Evolutionary conservation across 306 rosid species (phyloP).

Genomic region (Fragaria ananassa): DNA sequence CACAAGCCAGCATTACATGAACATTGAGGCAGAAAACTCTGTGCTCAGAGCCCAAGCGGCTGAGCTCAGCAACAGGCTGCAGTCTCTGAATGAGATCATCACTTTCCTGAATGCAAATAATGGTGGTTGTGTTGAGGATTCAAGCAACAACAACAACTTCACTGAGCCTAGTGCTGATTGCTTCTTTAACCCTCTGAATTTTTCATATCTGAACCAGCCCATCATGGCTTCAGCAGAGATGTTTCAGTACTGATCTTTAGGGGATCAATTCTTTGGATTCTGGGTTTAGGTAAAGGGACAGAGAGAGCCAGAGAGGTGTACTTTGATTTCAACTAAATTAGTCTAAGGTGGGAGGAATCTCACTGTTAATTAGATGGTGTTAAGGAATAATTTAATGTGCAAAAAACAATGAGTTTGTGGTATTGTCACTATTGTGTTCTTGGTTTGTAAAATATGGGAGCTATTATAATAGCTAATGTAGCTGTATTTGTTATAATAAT

Average conservation of each 20-base stretch:
- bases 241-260: conserved; percentile 36
- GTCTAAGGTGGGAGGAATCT: conserved; percentile 12
- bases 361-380: conserved; percentile 20
- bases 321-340: background rate
- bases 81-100: conserved; percentile 64
- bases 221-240: conserved; percentile 60
- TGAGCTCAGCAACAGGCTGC: conserved; percentile 59
- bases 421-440: conserved; percentile 12
- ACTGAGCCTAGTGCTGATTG: conserved; percentile 33
- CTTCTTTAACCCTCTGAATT: conserved; percentile 45
- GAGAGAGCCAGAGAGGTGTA: conserved; percentile 6
- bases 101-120: conserved; percentile 33
- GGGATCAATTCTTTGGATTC: conserved; percentile 4
- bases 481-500: conserved; percentile 19
- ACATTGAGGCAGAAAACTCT: conserved; percentile 72
- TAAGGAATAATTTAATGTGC: conserved; percentile 42
- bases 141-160: conserved; percentile 18
- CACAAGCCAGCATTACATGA: conserved; percentile 57
- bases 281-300: conserved; percentile 3
- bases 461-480: conserved; percentile 20
- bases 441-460: conserved; percentile 35
- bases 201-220: conserved; percentile 58
- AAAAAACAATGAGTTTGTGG: background rate
- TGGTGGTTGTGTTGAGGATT: conserved; percentile 29
- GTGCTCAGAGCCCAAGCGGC: conserved; percentile 69